phyloP scores from a whole-genome alignment of 495 filamentous ascomycete genomes.

The Trichoderma orchidacearum region DNA sequence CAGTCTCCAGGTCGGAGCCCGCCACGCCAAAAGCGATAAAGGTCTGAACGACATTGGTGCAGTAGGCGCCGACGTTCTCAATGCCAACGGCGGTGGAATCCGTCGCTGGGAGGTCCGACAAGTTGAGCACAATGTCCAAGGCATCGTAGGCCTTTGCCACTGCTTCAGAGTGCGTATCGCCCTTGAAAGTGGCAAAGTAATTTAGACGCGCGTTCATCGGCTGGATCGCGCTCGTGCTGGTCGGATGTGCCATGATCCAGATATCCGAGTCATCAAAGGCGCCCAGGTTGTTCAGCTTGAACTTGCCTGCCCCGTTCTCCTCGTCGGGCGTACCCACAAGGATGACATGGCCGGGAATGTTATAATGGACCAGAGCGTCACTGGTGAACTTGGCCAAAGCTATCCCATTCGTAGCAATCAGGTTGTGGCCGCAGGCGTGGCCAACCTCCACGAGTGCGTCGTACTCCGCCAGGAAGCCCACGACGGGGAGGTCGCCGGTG shows the following conservation, averaged over 20 bases:
- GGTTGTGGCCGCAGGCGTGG: slow-evolving; percentile 35
- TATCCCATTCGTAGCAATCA: slow-evolving; percentile 31
- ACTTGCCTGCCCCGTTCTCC: slow-evolving; percentile 44
- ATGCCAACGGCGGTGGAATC: slow-evolving; percentile 8
- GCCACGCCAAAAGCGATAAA: slow-evolving; percentile 8
- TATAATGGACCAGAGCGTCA: slow-evolving; percentile 22
- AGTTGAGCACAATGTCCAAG: slow-evolving; percentile 8
- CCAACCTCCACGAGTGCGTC: slow-evolving; percentile 32
- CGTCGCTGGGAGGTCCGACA: slow-evolving; percentile 7
- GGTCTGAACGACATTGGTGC: slow-evolving; percentile 16
- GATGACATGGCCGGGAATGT: slow-evolving; percentile 31
- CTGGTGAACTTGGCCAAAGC: slow-evolving; percentile 25
- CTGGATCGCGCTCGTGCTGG: slow-evolving; percentile 9
- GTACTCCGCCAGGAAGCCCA: slow-evolving; percentile 33
- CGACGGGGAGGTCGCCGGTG: slow-evolving; percentile 23
- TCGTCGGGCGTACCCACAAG: slow-evolving; percentile 44
- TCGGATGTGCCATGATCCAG: slow-evolving; percentile 38
- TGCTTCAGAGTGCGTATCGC: slow-evolving; percentile 6
- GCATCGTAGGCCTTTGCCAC: slow-evolving; percentile 11
- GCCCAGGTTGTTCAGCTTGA: slow-evolving; percentile 34
- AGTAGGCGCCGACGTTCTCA: slow-evolving; percentile 30
- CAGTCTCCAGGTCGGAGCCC: slow-evolving; percentile 4
- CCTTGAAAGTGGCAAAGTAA: slow-evolving; percentile 7
- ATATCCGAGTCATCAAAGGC: slow-evolving; percentile 40
- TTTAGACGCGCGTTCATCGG: slow-evolving; percentile 13